phyloP scores from a whole-genome alignment of 2,329 filamentous ascomycete genomes.

The Trichophyton rubrum region DNA sequence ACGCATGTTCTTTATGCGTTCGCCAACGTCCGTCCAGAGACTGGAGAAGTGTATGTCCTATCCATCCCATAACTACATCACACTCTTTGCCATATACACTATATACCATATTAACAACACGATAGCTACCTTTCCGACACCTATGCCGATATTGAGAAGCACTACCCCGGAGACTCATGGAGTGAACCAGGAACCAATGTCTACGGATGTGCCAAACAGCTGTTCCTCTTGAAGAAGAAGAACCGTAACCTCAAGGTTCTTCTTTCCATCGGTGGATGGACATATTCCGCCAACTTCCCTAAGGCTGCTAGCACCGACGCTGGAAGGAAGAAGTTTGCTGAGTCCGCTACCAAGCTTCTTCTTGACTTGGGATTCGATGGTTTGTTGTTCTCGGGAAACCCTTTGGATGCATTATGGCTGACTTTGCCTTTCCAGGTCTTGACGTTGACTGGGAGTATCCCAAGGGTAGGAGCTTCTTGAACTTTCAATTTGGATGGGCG shows the following conservation, averaged over 20 bases:
- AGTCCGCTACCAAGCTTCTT: slow-evolving; percentile 59
- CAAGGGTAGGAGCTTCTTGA: slow-evolving; percentile 19
- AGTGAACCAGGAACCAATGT: slow-evolving; percentile 61
- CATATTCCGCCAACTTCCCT: slow-evolving; percentile 65
- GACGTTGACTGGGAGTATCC: slow-evolving; percentile 41
- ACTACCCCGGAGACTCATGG: slow-evolving; percentile 53
- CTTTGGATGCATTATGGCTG: neutral
- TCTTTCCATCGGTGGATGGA: slow-evolving; percentile 73
- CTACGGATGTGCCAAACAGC: slow-evolving; percentile 65
- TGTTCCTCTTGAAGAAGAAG: slow-evolving; percentile 61
- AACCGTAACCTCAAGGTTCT: slow-evolving; percentile 67
- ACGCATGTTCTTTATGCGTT: slow-evolving; percentile 85
- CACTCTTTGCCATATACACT: neutral
- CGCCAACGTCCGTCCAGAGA: slow-evolving; percentile 67
- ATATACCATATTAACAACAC: neutral
- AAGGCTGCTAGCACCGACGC: slow-evolving; percentile 50
- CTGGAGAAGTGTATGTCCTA: slow-evolving; percentile 57
- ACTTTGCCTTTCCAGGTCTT: slow-evolving; percentile 19
- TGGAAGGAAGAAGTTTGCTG: slow-evolving; percentile 54
- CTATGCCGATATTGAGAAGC: slow-evolving; percentile 57
- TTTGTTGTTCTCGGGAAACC: slow-evolving; percentile 6
- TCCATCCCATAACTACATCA: neutral
- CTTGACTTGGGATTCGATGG: slow-evolving; percentile 63
- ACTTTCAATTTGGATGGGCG: neutral
- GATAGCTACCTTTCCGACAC: slow-evolving; percentile 47